A percentile compares a stretch with the other conserved stretches of the same genome.
These are phyloP conservation scores for Lentinula raphanica DNA, from an alignment of 768 basidiomycete species.

Conservation along the genomic window DNA sequence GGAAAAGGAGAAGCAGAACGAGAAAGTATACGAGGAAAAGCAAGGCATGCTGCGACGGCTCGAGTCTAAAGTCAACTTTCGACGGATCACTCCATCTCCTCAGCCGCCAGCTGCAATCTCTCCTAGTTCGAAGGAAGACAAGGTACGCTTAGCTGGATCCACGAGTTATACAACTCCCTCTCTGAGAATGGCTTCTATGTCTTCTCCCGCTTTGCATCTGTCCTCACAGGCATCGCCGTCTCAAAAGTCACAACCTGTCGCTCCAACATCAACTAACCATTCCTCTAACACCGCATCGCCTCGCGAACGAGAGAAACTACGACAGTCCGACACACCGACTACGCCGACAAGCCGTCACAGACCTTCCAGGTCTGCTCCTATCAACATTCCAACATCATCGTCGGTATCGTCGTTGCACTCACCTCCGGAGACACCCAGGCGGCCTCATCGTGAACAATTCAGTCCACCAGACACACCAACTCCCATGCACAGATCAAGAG, in stretches of 20 bases:
- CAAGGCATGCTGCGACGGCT: constrained; percentile 41
- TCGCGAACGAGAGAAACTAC: constrained; percentile 39
- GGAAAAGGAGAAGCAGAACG: constrained; percentile 38
- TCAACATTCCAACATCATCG: constrained; percentile 22
- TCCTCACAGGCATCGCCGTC: constrained; percentile 53
- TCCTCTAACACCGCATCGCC: constrained; percentile 42
- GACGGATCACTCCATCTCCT: constrained; percentile 24
- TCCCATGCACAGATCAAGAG: constrained; percentile 33
- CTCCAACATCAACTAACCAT: constrained; percentile 41
- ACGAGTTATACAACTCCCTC: constrained; percentile 63
- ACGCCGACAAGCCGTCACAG: constrained; percentile 24
- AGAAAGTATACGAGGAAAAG: constrained; percentile 35
- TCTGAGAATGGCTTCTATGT: constrained; percentile 64
- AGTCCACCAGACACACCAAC: constrained; percentile 47
- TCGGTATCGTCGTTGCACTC: constrained; percentile 9
- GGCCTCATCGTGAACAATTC: constrained; percentile 31
- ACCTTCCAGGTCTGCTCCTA: constrained; percentile 26
- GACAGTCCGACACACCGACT: constrained; percentile 31
- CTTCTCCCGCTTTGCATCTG: constrained; percentile 67
- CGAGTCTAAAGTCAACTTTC: constrained; percentile 49
- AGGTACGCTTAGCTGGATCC: constrained; percentile 46
- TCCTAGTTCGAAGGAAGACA: constrained; percentile 16
- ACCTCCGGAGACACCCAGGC: constrained; percentile 29
- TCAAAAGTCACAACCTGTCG: constrained; percentile 43
- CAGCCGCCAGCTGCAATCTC: background rate